Percentiles rank a stretch among this genome's conserved stretches.
These are phyloP conservation scores for Pleomassaria siparia DNA, from an alignment of 2,329 filamentous ascomycete species.

Conservation along the genomic window DNA sequence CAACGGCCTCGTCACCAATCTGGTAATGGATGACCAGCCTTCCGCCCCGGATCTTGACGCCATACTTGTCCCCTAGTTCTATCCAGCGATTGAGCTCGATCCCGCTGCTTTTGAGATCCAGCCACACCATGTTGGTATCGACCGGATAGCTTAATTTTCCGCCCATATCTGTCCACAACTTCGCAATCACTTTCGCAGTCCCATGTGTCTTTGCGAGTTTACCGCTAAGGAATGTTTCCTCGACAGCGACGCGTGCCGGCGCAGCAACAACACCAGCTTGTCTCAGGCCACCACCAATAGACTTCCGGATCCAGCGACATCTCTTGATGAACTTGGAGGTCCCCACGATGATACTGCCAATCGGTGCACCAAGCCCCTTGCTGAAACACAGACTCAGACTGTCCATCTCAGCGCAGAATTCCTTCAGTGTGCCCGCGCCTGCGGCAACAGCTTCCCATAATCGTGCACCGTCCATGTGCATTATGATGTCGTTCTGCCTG, in stretches of 20 bases:
- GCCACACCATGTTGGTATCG: constrained; percentile 92
- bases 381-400: constrained; percentile 77
- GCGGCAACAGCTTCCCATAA: constrained; percentile 80
- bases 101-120: constrained; percentile 67
- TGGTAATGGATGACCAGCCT: constrained; percentile 73
- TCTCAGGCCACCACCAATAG: constrained; percentile 75
- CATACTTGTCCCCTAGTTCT: constrained; percentile 57
- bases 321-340: constrained; percentile 62
- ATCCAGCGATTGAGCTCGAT: constrained; percentile 57
- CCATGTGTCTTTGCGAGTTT: constrained; percentile 62
- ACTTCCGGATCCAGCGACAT: constrained; percentile 76
- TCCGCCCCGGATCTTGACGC: constrained; percentile 58
- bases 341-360: constrained; percentile 73
- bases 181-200: constrained; percentile 63
- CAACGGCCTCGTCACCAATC: constrained; percentile 66
- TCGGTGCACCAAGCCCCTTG: constrained; percentile 79
- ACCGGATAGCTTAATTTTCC: constrained; percentile 69
- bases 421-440: constrained; percentile 66
- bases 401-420: constrained; percentile 71
- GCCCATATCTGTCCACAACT: constrained; percentile 68
- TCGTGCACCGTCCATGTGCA: constrained; percentile 79
- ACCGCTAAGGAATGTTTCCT: constrained; percentile 75
- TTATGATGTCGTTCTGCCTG: constrained; percentile 61
- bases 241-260: constrained; percentile 73
- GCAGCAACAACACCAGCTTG: constrained; percentile 77